phyloP scores from a whole-genome alignment of 1,284 basidiomycete genomes.

The Cutaneotrichosporon mucoides region DNA sequence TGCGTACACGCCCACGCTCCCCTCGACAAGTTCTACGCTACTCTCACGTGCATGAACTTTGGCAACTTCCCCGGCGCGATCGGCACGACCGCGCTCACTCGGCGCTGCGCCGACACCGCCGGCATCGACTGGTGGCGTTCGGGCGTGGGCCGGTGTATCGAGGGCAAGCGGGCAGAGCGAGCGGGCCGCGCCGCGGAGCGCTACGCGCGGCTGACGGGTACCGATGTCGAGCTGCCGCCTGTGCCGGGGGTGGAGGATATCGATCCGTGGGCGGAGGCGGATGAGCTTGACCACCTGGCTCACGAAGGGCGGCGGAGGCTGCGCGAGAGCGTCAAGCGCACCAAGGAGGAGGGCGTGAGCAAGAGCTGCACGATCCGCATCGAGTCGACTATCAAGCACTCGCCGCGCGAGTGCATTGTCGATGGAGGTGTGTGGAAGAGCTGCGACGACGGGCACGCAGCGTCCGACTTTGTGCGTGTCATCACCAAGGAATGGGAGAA shows the following conservation, averaged over 20 bases:
- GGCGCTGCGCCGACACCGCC: constrained; percentile 61
- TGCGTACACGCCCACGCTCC: constrained; percentile 56
- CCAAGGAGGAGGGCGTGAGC: constrained; percentile 58
- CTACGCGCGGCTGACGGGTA: background rate
- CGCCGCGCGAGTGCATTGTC: constrained; percentile 63
- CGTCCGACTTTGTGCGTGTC: constrained; percentile 68
- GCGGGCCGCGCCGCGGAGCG: constrained; percentile 4
- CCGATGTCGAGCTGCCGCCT: background rate
- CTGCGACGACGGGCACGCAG: constrained; percentile 72
- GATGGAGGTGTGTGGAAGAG: constrained; percentile 70
- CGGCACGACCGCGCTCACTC: constrained; percentile 62
- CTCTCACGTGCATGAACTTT: constrained; percentile 68
- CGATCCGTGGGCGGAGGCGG: constrained; percentile 15
- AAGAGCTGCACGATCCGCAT: constrained; percentile 83
- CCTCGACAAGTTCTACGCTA: constrained; percentile 62
- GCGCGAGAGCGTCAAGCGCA: constrained; percentile 57
- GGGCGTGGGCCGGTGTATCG: constrained; percentile 60
- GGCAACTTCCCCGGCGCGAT: constrained; percentile 58
- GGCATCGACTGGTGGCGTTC: constrained; percentile 63
- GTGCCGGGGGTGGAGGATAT: background rate
- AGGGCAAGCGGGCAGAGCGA: constrained; percentile 22
- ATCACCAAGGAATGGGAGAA: constrained; percentile 64
- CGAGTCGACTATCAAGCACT: constrained; percentile 48
- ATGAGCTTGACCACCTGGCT: constrained; percentile 26
- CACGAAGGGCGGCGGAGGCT: constrained; percentile 52